Percentiles rank a stretch among this genome's conserved stretches.
These are phyloP conservation scores for Houttuynia cordata DNA, from an alignment of 164 flowering plant genomes.

Conservation along the genomic window DNA sequence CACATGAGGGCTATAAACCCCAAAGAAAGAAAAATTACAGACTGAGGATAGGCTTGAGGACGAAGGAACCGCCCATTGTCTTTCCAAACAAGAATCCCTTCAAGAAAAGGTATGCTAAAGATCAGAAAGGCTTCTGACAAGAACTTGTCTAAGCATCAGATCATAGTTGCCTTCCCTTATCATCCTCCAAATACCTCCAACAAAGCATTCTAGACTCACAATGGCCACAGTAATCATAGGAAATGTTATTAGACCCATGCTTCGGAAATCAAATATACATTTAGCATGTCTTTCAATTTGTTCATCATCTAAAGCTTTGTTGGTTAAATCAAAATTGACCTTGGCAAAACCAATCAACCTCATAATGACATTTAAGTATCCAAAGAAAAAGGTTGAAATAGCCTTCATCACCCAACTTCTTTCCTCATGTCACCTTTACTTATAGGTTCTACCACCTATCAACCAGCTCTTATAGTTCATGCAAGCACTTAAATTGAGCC, in stretches of 20 bases:
- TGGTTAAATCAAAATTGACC: conserved; percentile 21
- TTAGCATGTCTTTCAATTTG: conserved; percentile 10
- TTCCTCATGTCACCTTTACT: conserved; percentile 11
- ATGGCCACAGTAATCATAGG: conserved; percentile 11
- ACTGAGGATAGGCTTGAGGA: neutral
- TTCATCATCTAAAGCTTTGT: conserved; percentile 19
- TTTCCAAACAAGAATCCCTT: conserved; percentile 18
- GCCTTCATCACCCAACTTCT: conserved; percentile 15
- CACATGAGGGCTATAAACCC: conserved; percentile 2
- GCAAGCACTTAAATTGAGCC: conserved; percentile 5
- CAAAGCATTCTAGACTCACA: conserved; percentile 11
- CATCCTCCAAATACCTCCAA: conserved; percentile 10
- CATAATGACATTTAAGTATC: conserved; percentile 8
- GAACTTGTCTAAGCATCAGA: conserved; percentile 15
- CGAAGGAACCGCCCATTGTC: conserved; percentile 7
- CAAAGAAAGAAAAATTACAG: conserved; percentile 5
- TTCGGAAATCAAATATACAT: conserved; percentile 23
- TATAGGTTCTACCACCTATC: conserved; percentile 10
- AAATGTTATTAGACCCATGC: conserved; percentile 10
- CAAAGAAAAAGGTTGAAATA: conserved; percentile 10
- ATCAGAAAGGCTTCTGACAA: conserved; percentile 9
- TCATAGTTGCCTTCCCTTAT: conserved; percentile 4
- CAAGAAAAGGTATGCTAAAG: conserved; percentile 14
- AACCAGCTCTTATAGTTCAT: too few species aligned
- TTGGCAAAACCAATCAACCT: conserved; percentile 10